Percentiles rank a stretch among this genome's conserved stretches.
Conservation (phyloP, 2,329 filamentous ascomycete species). For the Calonectria crousiana region DNA sequence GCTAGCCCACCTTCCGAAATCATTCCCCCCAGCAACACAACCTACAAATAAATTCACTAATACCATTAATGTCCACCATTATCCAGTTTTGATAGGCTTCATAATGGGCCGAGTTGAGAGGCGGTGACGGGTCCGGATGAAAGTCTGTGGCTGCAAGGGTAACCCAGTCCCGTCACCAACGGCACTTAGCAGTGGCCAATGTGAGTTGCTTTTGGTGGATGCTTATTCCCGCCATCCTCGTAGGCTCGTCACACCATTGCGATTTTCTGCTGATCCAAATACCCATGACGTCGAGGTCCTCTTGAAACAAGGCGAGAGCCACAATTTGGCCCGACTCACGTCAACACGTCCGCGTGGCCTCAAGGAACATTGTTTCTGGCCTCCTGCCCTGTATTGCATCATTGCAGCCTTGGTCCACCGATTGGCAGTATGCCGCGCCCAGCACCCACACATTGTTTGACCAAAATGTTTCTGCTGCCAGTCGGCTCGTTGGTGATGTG, state of each 20-base stretch:
- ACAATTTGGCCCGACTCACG: slow-evolving; percentile 34
- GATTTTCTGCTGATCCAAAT: slow-evolving; percentile 36
- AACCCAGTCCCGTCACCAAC: neutral
- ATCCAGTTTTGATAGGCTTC: neutral
- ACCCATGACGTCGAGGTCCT: slow-evolving; percentile 38
- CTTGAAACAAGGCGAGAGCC: slow-evolving; percentile 38
- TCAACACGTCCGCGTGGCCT: slow-evolving; percentile 26
- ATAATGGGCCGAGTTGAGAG: neutral
- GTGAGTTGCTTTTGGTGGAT: slow-evolving; percentile 18
- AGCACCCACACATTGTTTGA: slow-evolving; percentile 13
- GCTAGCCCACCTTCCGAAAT: slow-evolving; percentile 10
- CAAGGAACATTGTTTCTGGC: slow-evolving; percentile 18
- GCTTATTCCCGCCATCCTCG: slow-evolving; percentile 39
- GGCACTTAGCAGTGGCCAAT: slow-evolving; percentile 33
- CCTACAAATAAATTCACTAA: neutral
- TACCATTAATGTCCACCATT: neutral
- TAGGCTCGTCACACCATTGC: slow-evolving; percentile 40
- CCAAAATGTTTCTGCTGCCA: slow-evolving; percentile 11
- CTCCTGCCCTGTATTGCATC: slow-evolving; percentile 16
- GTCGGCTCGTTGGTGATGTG: slow-evolving; percentile 1
- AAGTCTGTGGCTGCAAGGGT: neutral
- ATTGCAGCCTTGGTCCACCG: neutral
- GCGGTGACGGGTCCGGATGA: slow-evolving; percentile 18
- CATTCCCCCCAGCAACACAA: neutral
- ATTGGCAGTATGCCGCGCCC: neutral